Conservation (phyloP, 345 rosid genomes). For the Hypericum androsaemum region DNA sequence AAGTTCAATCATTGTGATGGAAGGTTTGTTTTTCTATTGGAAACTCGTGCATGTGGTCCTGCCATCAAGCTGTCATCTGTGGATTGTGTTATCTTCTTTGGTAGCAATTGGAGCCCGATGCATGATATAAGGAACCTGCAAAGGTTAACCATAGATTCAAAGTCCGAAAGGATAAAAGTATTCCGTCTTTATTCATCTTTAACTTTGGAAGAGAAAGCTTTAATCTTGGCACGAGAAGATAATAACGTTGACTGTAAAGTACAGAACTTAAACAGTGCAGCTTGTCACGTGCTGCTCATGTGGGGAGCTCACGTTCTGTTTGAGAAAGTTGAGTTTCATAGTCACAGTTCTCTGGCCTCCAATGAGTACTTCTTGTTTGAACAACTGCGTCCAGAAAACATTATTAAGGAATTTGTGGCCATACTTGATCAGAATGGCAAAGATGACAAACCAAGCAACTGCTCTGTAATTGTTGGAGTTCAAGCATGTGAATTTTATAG, state of each 20-base stretch:
- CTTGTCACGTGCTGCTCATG: conserved; percentile 58
- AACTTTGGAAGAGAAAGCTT: conserved; percentile 70
- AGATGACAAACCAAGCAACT: conserved; percentile 23
- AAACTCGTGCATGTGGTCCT: conserved; percentile 66
- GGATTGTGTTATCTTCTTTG: conserved; percentile 60
- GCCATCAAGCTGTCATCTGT: conserved; percentile 64
- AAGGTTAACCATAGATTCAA: conserved; percentile 57
- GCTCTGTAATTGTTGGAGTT: conserved; percentile 44
- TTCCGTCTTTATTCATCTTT: conserved; percentile 65
- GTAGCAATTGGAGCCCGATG: conserved; percentile 67
- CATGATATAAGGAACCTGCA: conserved; percentile 63
- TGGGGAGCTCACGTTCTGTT: conserved; percentile 74
- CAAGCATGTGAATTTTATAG: conserved; percentile 41
- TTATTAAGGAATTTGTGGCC: conserved; percentile 42
- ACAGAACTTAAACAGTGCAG: conserved; percentile 33
- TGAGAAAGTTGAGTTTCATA: conserved; percentile 49
- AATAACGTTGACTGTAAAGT: conserved; percentile 30
- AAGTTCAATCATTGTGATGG: conserved; percentile 60
- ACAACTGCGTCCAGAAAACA: conserved; percentile 29
- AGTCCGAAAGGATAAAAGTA: conserved; percentile 43
- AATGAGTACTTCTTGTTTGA: conserved; percentile 21
- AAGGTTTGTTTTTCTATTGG: conserved; percentile 74
- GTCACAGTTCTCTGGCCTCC: conserved; percentile 14
- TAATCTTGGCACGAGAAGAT: conserved; percentile 58
- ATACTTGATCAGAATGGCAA: conserved; percentile 36